Conservation (phyloP, 352 stramenopile species). For the Phytophthora citricola region DNA sequence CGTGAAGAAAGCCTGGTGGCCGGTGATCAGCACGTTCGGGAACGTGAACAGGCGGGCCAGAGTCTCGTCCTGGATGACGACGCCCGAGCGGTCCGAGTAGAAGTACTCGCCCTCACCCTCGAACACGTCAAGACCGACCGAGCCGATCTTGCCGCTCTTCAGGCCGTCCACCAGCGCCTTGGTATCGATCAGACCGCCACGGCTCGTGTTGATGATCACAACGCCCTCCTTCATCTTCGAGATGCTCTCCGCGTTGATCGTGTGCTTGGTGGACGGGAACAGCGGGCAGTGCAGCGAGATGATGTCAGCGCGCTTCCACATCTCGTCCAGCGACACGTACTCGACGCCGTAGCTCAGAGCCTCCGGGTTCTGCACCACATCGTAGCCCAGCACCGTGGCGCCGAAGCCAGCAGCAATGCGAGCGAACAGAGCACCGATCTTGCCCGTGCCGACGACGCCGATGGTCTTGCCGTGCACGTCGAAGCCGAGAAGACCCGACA, state of each 20-base stretch:
- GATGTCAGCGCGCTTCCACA: constrained; percentile 77
- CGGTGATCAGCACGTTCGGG: constrained; percentile 80
- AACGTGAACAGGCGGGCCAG: constrained; percentile 79
- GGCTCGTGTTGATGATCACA: constrained; percentile 91
- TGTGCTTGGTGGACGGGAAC: constrained; percentile 81
- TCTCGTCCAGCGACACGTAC: constrained; percentile 58
- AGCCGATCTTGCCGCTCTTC: constrained; percentile 76
- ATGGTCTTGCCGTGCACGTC: constrained; percentile 79
- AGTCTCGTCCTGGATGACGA: constrained; percentile 67
- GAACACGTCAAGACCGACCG: constrained; percentile 89
- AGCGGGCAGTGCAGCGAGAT: constrained; percentile 89
- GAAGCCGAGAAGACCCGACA: constrained; percentile 64
- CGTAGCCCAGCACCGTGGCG: constrained; percentile 68
- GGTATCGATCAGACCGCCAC: constrained; percentile 87
- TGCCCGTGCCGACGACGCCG: constrained; percentile 63
- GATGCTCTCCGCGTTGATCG: constrained; percentile 82
- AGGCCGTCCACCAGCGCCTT: constrained; percentile 80
- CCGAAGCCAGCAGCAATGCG: constrained; percentile 44
- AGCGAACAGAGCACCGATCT: constrained; percentile 51
- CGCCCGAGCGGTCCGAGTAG: constrained; percentile 73
- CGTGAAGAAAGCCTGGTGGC: constrained; percentile 85
- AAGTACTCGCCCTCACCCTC: constrained; percentile 79
- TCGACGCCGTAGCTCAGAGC: constrained; percentile 38
- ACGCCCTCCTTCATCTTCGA: constrained; percentile 88
- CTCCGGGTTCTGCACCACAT: constrained; percentile 65